phyloP scores from a whole-genome alignment of 1,139 yeast genomes.

The Yamadazyma blattariae region DNA sequence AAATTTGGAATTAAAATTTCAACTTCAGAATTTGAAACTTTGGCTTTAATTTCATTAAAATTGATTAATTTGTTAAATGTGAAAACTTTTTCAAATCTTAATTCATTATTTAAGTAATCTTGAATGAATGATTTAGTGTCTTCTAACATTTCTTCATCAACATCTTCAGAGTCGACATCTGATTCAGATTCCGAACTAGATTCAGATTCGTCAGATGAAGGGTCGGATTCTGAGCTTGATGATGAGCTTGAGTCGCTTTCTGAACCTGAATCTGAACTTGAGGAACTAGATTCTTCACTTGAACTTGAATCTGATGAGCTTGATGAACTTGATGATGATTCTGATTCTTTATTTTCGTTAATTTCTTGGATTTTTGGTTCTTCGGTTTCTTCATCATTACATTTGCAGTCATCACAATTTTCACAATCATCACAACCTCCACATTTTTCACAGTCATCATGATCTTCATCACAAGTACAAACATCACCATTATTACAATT shows the following conservation, averaged over 20 bases:
- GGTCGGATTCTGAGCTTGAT: constrained; percentile 6
- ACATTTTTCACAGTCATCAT: constrained; percentile 5
- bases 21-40: constrained; percentile 38
- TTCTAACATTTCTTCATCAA: constrained; percentile 39
- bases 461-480: constrained; percentile 1
- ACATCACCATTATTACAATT: constrained; percentile 7
- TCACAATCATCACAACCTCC: constrained; percentile 8
- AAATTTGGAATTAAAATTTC: constrained; percentile 44
- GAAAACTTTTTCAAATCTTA: constrained; percentile 45
- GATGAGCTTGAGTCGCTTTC: constrained; percentile 13
- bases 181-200: constrained; percentile 3
- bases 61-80: constrained; percentile 42
- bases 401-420: constrained; percentile 5
- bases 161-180: constrained; percentile 13
- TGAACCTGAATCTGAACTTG: constrained; percentile 10
- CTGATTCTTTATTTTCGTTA: background rate
- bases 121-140: constrained; percentile 39
- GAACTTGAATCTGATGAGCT: constrained; percentile 10
- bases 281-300: constrained; percentile 9
- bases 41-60: constrained; percentile 38
- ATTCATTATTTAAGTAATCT: constrained; percentile 37
- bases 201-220: constrained; percentile 9
- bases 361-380: background rate
- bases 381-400: constrained; percentile 8
- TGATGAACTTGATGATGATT: constrained; percentile 10